Evolutionary conservation across 2,329 filamentous ascomycete species (phyloP), one percentile per base, ranked within the genome.

Genomic region (Didymella pinodella): DNA sequence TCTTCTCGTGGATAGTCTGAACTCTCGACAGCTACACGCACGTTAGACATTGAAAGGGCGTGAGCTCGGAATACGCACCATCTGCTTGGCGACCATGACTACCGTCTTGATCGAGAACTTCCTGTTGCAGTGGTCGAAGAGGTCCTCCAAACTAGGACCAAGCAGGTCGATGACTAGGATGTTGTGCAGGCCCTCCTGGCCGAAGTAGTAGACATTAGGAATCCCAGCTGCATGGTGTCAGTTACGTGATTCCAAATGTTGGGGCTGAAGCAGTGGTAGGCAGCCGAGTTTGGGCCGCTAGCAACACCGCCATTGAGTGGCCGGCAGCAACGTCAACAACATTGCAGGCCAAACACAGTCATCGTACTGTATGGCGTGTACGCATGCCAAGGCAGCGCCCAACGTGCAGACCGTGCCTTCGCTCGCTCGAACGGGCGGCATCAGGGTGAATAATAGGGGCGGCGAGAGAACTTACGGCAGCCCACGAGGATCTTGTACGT

Each of bases 401-500:
- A 59, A 38, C 53, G 18, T 48, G 36, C 45, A 60, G 54, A 51
- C 52, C 57, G 57, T 60, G 57, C 52, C 57, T 60, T 29, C 26
- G 22, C 40, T 59, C 56, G 50, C 56, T 54, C 46, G 50, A 50
- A 59, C 20, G 50, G 56, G 56, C 46, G 56, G 36, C 56, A 32
- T 47, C 26, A 46, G 51, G 51, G 34, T 20, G 59, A 54, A 59
- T 60, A 56, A 59, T 60, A 59, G 57, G 49, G 59, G 48, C 57
- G 51, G 43, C 36, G 49, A 68, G 65, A 59, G 61, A 58, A 90
- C 95, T 90, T 84, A 99, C 95, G 94, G 84, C 95, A 99, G 77
- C 95, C 95, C 67, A 98, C 95, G 69, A 99, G 88, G 72, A 99
- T 98, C 85, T 99, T 99, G 85, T 99, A 99, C 61, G 95, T 99